These are phyloP conservation scores for Xylariales sp. DNA, from an alignment of 2,329 filamentous ascomycete species.

Conservation along the genomic window DNA sequence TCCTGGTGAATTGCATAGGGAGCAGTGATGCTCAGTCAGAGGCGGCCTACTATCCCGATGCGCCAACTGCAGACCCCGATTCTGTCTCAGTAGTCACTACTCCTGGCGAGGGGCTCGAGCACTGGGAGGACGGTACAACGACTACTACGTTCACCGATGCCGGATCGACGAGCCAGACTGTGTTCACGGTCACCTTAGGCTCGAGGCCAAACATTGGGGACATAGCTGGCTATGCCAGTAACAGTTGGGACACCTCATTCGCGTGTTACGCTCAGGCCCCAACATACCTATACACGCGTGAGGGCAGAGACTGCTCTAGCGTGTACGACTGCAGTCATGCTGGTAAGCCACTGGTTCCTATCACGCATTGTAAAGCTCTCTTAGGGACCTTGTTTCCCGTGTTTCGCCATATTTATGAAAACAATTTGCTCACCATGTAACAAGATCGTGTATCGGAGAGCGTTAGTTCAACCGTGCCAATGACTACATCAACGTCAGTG, in stretches of 20 bases:
- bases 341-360: background rate
- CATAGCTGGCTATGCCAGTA: slow-evolving; percentile 22
- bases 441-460: slow-evolving; percentile 1
- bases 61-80: slow-evolving; percentile 3
- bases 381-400: too few species aligned
- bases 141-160: slow-evolving; percentile 12
- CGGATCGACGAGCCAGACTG: slow-evolving; percentile 8
- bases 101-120: slow-evolving; percentile 1
- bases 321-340: slow-evolving; percentile 24
- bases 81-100: slow-evolving; percentile 15
- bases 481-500: background rate
- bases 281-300: slow-evolving; percentile 8
- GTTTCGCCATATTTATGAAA: background rate
- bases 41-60: slow-evolving; percentile 18
- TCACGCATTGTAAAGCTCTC: background rate
- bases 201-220: slow-evolving; percentile 8
- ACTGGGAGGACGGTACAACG: slow-evolving; percentile 14
- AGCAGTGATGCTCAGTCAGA: slow-evolving; percentile 2
- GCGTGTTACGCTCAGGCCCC: slow-evolving; percentile 16
- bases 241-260: slow-evolving; percentile 15
- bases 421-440: background rate
- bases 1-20: slow-evolving; percentile 5
- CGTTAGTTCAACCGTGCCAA: background rate
- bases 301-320: slow-evolving; percentile 12
- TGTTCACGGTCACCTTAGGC: slow-evolving; percentile 17